Evolutionary conservation across 352 stramenopile genomes (phyloP), one percentile per base, ranked within the genome.

Genomic region (Pythium brassicae): DNA sequence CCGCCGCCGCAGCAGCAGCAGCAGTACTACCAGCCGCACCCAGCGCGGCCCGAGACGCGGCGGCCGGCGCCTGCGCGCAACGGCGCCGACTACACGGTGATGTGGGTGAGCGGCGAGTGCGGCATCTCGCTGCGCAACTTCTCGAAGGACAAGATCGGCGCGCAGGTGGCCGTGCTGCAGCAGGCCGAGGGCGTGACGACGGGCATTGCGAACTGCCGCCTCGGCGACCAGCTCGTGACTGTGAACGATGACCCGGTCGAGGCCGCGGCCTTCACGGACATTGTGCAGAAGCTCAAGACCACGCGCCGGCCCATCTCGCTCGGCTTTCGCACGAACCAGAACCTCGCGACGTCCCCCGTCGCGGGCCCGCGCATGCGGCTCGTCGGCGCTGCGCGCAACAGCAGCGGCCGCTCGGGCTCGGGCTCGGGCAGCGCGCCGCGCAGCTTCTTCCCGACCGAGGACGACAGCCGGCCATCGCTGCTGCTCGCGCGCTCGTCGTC

Each of bases 41-140:
- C 55, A 47, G 44, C 40, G 0, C 37, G 59, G 11, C 44, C 50
- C 19, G 29, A 59, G 2, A 53, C 51, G 34, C 42, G 53, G 10
- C 47, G 48, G 12, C 48, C 57, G 12, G 17, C 47, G 22, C 12
- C 59, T 43, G 53, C 54, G 19, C 61, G 57, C n/a, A 64, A 49
- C 22, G 48, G 29, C 29, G 29, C 64, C 32, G 66, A 79, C 46
- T 94, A 92, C 57, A 76, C 76, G 17, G 83, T 92, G 50, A 88
- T 87, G 60, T 94, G 81, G 81, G 76, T 88, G 10, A 88, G 76
- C 50, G 83, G 83, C 40, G 83, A 94, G 61, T 89, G 83, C 51
- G 83, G 83, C 49, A 94, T 94, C 65, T 91, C 83, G 48, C 62
- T 94, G 37, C 83, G 81, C 59, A 91, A 92, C 56, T 92, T 90